Base-by-base conservation (phyloP, 371 early-diverging fungal genomes). In the Massospora cicadina region DNA sequence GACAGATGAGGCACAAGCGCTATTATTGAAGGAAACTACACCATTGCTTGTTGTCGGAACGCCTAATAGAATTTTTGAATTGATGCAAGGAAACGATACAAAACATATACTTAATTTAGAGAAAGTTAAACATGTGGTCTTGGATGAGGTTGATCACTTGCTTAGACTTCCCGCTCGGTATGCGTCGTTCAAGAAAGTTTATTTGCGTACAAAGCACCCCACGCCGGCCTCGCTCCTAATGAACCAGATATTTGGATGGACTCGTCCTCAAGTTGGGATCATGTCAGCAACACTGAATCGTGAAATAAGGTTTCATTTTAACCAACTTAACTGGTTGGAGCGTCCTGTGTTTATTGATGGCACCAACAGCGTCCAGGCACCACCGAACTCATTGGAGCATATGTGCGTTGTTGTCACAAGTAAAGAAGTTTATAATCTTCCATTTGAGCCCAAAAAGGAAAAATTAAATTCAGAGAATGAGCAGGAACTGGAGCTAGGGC, bases 91-190 rank as follows among this genome's bases (percentile, higher is more conserved):
- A n/a, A n/a, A n/a, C n/a, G 64, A 75, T 5, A 55, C 25, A 1
- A 27, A 64, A 1, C 3, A 33, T 29, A 63, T 68, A 2, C 57
- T 83, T 30, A 80, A 82, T 60, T 60, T 78, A 0, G 66, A 75
- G 2, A 66, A 70, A 1, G 67, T 88, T 10, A 76, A 84, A 43
- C 76, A 77, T 1, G 59, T 90, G 1, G 75, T 86, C 0, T 60
- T 91, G 32, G 91, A 90, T 65, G 91, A 90, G 68, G 86, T 80
- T 0, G 91, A 91, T 66, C 81, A 83, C 69, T 76, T 87, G 17
- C 71, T 88, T 12, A 70, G 78, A 23, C 69, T 85, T 1, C 82
- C 81, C 0, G 71, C 71, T 59, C 76, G 87, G 0, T 83, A 77
- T 68, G 85, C 81, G 0, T 70, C 83, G 0, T 56, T 74, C 13